Evolutionary conservation across 805 yeast genomes (phyloP), one percentile per base, ranked within the genome.

Genomic region (Geotrichum ghanense): DNA sequence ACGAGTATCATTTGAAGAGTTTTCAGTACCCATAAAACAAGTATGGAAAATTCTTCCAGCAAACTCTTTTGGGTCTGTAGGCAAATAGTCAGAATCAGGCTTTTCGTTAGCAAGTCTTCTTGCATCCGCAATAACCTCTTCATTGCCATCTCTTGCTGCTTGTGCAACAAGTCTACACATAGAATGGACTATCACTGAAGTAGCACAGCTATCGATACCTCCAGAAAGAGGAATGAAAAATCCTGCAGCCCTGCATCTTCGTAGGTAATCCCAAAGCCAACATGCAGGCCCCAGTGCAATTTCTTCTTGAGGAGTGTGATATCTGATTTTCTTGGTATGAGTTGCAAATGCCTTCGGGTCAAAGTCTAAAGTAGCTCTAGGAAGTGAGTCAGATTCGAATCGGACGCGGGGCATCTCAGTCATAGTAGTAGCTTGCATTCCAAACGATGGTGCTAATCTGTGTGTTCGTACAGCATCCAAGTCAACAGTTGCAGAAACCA

Each of bases 271-370:
- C 99, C 99, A 92, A 52, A 92, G 65, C 99, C 99, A 92, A 63
- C 98, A 92, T 0, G 99, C 98, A 0, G 99, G 99, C 0, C 99
- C 99, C 41, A 85, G 69, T 0, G 97, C 97, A 53, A 92, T 90
- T 64, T 92, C 99, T 65, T 92, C 97, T 58, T 89, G 95, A 2
- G 98, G 96, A 1, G 69, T 59, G 64, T 84, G 94, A 56, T 83
- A 82, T 34, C 71, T 72, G 41, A 82, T 71, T 3, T 68, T 70
- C 20, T 65, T 61, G 1, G 74, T 57, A 19, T 59, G 58, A 0
- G 92, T 66, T 17, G 96, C 95, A 9, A 58, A 63, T 9, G 84
- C 65, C 0, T 60, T 57, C 19, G 84, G 78, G 59, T 84, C 77
- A 55, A 86, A 83, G n/a, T 51, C 51, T n/a, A 57, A 48, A 24